These are phyloP conservation scores for Candida patagonica DNA, from an alignment of 805 yeast genomes.

Conservation along the genomic window DNA sequence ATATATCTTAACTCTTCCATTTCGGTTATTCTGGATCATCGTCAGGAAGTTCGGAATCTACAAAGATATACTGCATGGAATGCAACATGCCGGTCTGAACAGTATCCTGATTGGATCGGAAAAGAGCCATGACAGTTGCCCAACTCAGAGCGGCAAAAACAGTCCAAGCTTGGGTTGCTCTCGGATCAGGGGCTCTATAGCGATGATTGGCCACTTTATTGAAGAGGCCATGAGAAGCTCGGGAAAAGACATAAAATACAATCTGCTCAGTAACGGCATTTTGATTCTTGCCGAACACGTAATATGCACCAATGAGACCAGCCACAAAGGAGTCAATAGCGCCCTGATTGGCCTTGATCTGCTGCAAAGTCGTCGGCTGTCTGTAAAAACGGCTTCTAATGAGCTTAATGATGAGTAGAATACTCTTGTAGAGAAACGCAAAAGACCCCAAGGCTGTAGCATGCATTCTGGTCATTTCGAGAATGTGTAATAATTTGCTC, in stretches of 20 bases:
- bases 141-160: conserved; percentile 55
- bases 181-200: background rate
- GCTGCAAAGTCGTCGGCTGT: conserved; percentile 8
- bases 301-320: conserved; percentile 33
- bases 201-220: conserved; percentile 30
- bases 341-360: conserved; percentile 13
- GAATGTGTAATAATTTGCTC: conserved; percentile 38
- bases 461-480: conserved; percentile 46
- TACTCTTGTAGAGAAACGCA: conserved; percentile 43
- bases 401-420: conserved; percentile 22
- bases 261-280: conserved; percentile 58
- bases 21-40: conserved; percentile 2
- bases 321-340: conserved; percentile 25
- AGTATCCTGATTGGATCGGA: conserved; percentile 50
- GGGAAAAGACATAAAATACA: conserved; percentile 61
- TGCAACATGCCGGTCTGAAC: conserved; percentile 57
- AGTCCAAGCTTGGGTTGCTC: conserved; percentile 41
- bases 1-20: too few relatives aligned
- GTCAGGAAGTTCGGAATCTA: conserved; percentile 29
- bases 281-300: conserved; percentile 33
- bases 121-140: conserved; percentile 67
- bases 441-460: conserved; percentile 47
- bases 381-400: conserved; percentile 5
- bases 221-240: conserved; percentile 56
- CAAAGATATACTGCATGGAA: conserved; percentile 64